phyloP scores from a whole-genome alignment of 441 rosid genomes.

The Gossypium davidsonii region DNA sequence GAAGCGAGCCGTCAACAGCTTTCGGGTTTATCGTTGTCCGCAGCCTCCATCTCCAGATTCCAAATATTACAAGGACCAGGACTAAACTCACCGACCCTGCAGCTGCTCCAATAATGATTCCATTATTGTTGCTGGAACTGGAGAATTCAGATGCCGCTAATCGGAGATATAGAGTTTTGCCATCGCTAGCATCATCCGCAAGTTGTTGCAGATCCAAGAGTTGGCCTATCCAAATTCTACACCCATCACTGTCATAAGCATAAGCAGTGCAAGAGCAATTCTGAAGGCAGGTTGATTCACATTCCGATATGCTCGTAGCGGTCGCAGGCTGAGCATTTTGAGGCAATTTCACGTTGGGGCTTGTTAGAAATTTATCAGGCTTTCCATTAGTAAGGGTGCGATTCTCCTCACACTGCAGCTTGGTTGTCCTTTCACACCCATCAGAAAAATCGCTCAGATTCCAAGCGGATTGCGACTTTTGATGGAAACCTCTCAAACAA shows the following conservation, averaged over 20 bases:
- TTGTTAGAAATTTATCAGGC: conserved; percentile 29
- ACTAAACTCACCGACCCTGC: conserved; percentile 35
- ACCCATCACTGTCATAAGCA: conserved; percentile 24
- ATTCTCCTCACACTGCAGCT: conserved; percentile 37
- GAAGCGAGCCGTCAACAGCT: conserved; percentile 46
- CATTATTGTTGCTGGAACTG: conserved; percentile 24
- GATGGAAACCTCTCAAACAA: neutral
- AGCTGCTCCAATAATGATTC: conserved; percentile 29
- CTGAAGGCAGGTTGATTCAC: conserved; percentile 37
- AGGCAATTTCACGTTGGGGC: conserved; percentile 21
- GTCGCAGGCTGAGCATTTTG: neutral
- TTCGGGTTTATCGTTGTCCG: conserved; percentile 14
- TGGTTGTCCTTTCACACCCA: conserved; percentile 44
- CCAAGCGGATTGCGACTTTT: conserved; percentile 27
- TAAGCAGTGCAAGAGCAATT: conserved; percentile 67
- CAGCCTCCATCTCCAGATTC: conserved; percentile 29
- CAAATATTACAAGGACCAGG: conserved; percentile 24
- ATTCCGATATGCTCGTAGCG: conserved; percentile 22
- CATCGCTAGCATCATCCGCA: conserved; percentile 21
- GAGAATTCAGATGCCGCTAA: conserved; percentile 49
- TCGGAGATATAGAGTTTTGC: conserved; percentile 38
- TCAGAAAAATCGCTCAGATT: conserved; percentile 37
- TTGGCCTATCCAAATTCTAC: conserved; percentile 36
- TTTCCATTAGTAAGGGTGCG: conserved; percentile 19
- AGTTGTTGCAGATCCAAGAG: conserved; percentile 40